Conservation (phyloP, 2,329 filamentous ascomycete genomes). For the Fusarium domesticum region DNA sequence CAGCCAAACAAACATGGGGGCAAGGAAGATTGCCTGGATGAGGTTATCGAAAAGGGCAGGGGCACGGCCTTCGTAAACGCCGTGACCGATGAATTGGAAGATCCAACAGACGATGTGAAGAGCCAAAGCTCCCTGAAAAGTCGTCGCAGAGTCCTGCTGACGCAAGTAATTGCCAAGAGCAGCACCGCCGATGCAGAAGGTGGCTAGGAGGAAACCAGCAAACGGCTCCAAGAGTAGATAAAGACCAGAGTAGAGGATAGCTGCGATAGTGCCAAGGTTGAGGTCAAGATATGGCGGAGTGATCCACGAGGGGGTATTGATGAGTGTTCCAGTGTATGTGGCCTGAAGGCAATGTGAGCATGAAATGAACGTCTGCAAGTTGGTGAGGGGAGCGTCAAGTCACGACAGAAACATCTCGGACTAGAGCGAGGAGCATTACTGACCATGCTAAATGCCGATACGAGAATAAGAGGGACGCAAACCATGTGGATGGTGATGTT, state of each 20-base stretch:
- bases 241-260: conserved; percentile 68
- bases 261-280: conserved; percentile 63
- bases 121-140: conserved; percentile 58
- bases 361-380: background rate
- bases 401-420: background rate
- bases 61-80: conserved; percentile 80
- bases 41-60: conserved; percentile 90
- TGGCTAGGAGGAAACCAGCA: conserved; percentile 73
- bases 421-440: conserved; percentile 30
- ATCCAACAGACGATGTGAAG: conserved; percentile 78
- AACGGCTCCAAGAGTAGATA: conserved; percentile 94
- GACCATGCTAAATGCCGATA: conserved; percentile 71
- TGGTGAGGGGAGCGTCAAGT: conserved; percentile 1
- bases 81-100: conserved; percentile 87
- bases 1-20: conserved; percentile 96
- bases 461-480: conserved; percentile 73
- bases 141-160: conserved; percentile 48
- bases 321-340: conserved; percentile 60
- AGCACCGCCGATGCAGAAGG: conserved; percentile 71
- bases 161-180: conserved; percentile 75
- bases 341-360: conserved; percentile 40
- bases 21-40: conserved; percentile 85
- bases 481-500: conserved; percentile 77
- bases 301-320: conserved; percentile 63
- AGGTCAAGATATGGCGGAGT: conserved; percentile 65